phyloP scores from a whole-genome alignment of 768 basidiomycete species.

The Clavulina sp. region DNA sequence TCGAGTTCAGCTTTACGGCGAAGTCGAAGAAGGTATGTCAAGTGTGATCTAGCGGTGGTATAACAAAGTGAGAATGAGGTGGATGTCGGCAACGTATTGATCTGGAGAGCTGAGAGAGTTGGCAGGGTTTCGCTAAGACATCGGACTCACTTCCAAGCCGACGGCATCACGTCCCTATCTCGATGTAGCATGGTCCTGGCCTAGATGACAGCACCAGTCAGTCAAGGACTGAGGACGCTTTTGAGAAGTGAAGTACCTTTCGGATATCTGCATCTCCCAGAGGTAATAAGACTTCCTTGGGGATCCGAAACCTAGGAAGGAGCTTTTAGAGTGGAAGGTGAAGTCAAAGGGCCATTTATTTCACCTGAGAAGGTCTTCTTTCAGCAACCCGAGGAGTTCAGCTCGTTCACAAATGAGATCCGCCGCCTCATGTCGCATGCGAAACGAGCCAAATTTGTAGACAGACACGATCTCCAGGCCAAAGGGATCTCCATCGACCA shows the following conservation, averaged over 20 bases:
- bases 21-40: conserved; percentile 57
- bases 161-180: conserved; percentile 26
- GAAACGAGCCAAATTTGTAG: conserved; percentile 63
- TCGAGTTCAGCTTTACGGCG: conserved; percentile 93
- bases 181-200: conserved; percentile 45
- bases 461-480: conserved; percentile 84
- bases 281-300: neutral
- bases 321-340: no score
- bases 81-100: neutral
- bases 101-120: neutral
- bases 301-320: no score
- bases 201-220: conserved; percentile 20
- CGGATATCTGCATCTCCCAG: neutral
- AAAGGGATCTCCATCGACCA: conserved; percentile 86
- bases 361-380: neutral
- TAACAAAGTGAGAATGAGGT: neutral
- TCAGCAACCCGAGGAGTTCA: conserved; percentile 14
- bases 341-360: no score
- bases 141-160: conserved; percentile 44
- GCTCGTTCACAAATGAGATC: conserved; percentile 52
- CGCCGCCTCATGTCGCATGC: conserved; percentile 50
- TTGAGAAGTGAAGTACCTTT: neutral
- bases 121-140: conserved; percentile 6
- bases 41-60: conserved; percentile 48
- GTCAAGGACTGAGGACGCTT: neutral